Evolutionary conservation across 306 rosid genomes (phyloP).

Genomic region (Lathyrus aphaca): DNA sequence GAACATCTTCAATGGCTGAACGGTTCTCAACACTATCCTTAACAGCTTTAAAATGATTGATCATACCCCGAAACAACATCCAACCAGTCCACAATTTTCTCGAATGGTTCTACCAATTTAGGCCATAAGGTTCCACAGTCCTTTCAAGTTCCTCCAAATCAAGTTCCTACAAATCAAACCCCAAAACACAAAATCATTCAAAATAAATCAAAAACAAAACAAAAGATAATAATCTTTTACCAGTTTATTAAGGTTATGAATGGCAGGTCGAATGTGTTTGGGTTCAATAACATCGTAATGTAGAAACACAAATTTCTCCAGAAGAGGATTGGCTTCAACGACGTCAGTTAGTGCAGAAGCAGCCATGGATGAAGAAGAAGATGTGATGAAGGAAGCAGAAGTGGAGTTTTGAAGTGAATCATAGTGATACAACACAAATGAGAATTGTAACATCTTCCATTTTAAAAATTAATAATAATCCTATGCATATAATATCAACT

Average conservation of each 20-base stretch:
- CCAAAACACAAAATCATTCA: not conserved
- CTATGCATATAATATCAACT: not conserved
- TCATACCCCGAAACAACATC: conserved; percentile 81
- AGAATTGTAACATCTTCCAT: not conserved
- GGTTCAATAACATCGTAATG: conserved; percentile 86
- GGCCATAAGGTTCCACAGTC: conserved; percentile 83
- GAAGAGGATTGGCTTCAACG: conserved; percentile 65
- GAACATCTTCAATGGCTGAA: conserved; percentile 92
- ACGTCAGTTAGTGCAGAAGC: conserved; percentile 23
- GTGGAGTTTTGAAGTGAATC: conserved; percentile 48
- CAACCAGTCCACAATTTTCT: conserved; percentile 78
- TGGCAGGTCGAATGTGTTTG: conserved; percentile 77
- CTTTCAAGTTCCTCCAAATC: conserved; percentile 82
- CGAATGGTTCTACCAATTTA: conserved; percentile 88
- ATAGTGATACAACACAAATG: not conserved
- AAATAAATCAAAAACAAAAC: not conserved
- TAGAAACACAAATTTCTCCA: conserved; percentile 75
- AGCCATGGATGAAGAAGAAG: conserved; percentile 53
- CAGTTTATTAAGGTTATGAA: conserved; percentile 67
- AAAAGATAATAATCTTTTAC: conserved; percentile 44
- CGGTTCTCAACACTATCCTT: conserved; percentile 87
- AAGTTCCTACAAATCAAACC: conserved; percentile 58
- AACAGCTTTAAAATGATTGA: conserved; percentile 88
- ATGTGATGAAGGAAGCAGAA: conserved; percentile 18
- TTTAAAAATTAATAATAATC: not conserved